Evolutionary conservation across 2,329 filamentous ascomycete species (phyloP).

Genomic region (Clarireedia sp.): DNA sequence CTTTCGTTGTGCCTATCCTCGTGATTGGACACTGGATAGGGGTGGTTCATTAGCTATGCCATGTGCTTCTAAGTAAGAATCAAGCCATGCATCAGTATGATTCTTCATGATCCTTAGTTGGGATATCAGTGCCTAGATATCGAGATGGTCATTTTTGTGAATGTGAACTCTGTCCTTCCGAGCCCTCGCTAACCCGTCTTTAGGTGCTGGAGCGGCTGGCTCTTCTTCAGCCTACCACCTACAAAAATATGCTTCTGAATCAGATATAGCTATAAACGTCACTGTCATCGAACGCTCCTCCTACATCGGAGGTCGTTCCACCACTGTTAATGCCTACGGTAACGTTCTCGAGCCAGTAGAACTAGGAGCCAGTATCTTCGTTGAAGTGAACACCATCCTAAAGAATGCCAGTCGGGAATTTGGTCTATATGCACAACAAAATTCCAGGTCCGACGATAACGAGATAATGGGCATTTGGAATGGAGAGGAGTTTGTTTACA

Average conservation of each 20-base stretch:
- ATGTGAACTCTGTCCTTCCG: neutral
- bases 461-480: conserved; percentile 74
- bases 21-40: too few relatives aligned
- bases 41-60: too few relatives aligned
- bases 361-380: conserved; percentile 87
- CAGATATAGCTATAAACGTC: conserved; percentile 59
- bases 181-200: neutral
- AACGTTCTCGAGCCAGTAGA: conserved; percentile 65
- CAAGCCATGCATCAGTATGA: too few relatives aligned
- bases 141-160: neutral
- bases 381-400: conserved; percentile 75
- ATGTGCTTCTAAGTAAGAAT: too few relatives aligned
- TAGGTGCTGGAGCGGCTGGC: conserved; percentile 84
- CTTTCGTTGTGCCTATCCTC: too few relatives aligned
- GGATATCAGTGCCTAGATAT: neutral
- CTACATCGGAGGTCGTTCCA: conserved; percentile 77
- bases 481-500: conserved; percentile 64
- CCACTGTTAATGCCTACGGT: conserved; percentile 72
- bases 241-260: conserved; percentile 56
- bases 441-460: conserved; percentile 36
- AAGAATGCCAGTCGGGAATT: conserved; percentile 64
- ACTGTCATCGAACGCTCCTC: conserved; percentile 77
- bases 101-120: neutral
- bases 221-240: conserved; percentile 82
- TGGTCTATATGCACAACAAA: conserved; percentile 48